Evolutionary conservation across 371 early-diverging fungal genomes (phyloP).

Genomic region (Saksenaea vasiformis): DNA sequence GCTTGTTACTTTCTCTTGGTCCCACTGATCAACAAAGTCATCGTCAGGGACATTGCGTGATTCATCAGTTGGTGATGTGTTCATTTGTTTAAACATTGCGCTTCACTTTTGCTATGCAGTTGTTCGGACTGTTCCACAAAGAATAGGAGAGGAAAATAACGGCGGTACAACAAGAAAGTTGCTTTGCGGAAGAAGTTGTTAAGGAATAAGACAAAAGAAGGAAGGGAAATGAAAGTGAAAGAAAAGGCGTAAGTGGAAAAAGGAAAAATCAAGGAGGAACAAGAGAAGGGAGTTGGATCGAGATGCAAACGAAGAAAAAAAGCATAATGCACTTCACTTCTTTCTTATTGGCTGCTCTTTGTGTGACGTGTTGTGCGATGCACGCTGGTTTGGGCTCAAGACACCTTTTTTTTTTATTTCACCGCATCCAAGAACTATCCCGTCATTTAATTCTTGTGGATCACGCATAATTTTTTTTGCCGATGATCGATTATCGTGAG

Average conservation of each 20-base stretch:
- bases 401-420: neutral
- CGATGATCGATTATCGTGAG: too few relatives aligned
- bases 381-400: neutral
- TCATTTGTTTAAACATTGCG: conserved; percentile 20
- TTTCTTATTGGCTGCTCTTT: neutral
- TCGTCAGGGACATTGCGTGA: conserved; percentile 17
- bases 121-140: neutral
- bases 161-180: neutral
- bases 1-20: conserved; percentile 35
- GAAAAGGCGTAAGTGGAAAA: neutral
- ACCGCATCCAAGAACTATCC: neutral
- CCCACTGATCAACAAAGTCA: conserved; percentile 35
- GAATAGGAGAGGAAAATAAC: neutral
- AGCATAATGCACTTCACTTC: conserved; percentile 5
- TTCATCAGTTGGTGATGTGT: conserved; percentile 33
- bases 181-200: neutral
- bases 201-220: neutral
- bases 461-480: too few relatives aligned
- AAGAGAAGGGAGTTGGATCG: conserved; percentile 5
- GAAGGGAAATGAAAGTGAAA: neutral
- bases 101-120: neutral
- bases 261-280: conserved; percentile 3
- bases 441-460: too few relatives aligned
- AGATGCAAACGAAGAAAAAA: conserved; percentile 4
- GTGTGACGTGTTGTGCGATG: neutral